A percentile compares a stretch with the other conserved stretches of the same genome.
Conservation (phyloP, 106 monocot genomes). For the Phalaenopsis equestris region DNA sequence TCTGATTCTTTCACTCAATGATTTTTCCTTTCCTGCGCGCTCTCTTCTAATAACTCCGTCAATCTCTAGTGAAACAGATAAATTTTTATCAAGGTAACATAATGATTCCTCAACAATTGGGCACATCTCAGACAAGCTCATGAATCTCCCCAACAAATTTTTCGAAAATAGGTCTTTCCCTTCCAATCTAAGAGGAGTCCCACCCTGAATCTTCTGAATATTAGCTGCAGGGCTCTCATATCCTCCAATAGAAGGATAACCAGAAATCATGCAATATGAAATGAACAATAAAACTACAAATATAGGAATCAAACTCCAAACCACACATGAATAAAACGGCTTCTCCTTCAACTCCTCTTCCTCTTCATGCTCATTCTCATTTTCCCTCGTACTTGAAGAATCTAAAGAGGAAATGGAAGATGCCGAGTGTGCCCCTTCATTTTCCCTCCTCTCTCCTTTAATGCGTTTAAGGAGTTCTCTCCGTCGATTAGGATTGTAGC, state of each 20-base stretch:
- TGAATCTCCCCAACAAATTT: background rate
- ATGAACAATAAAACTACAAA: conserved; percentile 17
- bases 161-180: background rate
- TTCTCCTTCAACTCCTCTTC: conserved; percentile 5
- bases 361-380: background rate
- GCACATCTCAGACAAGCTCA: background rate
- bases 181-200: background rate
- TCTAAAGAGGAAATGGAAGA: background rate
- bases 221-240: conserved; percentile 3
- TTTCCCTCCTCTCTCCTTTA: conserved; percentile 12
- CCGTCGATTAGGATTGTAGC: conserved; percentile 33
- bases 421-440: background rate
- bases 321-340: background rate
- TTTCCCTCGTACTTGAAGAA: background rate
- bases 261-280: conserved; percentile 4
- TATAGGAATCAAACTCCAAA: conserved; percentile 18
- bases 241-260: conserved; percentile 5
- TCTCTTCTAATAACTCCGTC: background rate
- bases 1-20: background rate
- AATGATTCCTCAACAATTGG: background rate
- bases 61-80: background rate
- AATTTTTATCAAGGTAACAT: background rate
- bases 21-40: background rate
- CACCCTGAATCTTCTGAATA: conserved; percentile 1
- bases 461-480: conserved; percentile 19